phyloP scores from a whole-genome alignment of 2,329 filamentous ascomycete species.

The Chaetothyriales sp. region DNA sequence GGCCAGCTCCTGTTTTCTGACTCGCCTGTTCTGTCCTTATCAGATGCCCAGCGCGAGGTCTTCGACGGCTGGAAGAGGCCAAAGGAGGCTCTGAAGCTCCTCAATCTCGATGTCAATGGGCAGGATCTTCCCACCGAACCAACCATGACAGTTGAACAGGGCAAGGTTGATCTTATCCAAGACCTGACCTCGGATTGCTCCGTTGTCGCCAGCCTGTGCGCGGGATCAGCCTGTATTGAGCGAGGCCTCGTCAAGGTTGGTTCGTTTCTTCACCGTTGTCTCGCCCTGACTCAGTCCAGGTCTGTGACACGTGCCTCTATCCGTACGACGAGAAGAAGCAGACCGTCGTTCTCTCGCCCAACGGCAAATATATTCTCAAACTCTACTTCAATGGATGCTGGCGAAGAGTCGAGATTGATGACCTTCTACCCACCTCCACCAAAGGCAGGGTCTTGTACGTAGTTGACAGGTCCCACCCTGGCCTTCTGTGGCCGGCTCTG shows the following conservation, averaged over 20 bases:
- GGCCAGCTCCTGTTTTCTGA: constrained; percentile 51
- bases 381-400: constrained; percentile 93
- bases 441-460: constrained; percentile 69
- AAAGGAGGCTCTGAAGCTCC: constrained; percentile 42
- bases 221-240: constrained; percentile 54
- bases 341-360: constrained; percentile 51
- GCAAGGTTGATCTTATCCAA: constrained; percentile 69
- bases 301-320: constrained; percentile 57
- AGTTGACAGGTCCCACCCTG: constrained; percentile 65
- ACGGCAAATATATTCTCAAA: constrained; percentile 81
- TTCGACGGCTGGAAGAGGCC: constrained; percentile 76
- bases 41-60: constrained; percentile 55
- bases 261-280: constrained; percentile 5
- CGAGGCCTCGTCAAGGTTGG: constrained; percentile 54
- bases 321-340: constrained; percentile 50
- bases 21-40: constrained; percentile 53
- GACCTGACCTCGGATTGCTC: constrained; percentile 94
- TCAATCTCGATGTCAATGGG: constrained; percentile 20
- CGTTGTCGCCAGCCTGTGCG: constrained; percentile 87
- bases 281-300: constrained; percentile 28
- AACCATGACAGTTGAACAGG: constrained; percentile 41
- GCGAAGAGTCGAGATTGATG: constrained; percentile 75
- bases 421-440: constrained; percentile 64
- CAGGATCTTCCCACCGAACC: constrained; percentile 20
- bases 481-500: constrained; percentile 78